Base-by-base conservation (phyloP, 1,284 basidiomycete genomes). In the Puccinia hordei region DNA sequence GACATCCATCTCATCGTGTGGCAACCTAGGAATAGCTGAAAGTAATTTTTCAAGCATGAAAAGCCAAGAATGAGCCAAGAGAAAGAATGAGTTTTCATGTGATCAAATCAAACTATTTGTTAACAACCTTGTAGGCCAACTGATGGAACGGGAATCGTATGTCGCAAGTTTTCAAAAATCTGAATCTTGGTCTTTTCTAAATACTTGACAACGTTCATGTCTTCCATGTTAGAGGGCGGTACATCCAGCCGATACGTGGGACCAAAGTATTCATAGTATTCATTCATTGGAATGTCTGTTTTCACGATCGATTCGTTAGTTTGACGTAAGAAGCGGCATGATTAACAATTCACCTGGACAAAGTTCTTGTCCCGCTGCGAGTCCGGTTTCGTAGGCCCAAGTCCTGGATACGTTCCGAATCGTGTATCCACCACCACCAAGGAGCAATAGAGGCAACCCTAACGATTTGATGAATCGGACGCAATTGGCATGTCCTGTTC, bases 231-330 rank as follows among this genome's bases (percentile, higher is more conserved):
- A 44, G 94, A 96, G 5, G 95, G 88, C 82, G 92, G 92, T 35
- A 99, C 97, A 85, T 99, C 95, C n/a, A 99, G 89, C 84, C 94
- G 91, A 84, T 99, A 98, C 84, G 97, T 94, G 0, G 97, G 97
- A 0, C 97, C 97, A 86, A 98, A 99, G 87, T 99, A 99, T 86
- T 99, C 96, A 86, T 97, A 98, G 87, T 99, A 98, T 86, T 98
- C 95, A 84, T 98, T 98, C 82, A 95, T 92, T 0, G 95, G 95
- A 76, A 98, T 95, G 83, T 93, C 94, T 94, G 84, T 24, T 44
- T n/a, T 46, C 9, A 19, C 24, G 41, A 49, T 8, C 24, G 13
- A 69, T 49, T 69, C 6, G n/a, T 15, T 51, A 41, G n/a, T 38
- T 55, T 24, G 38, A 12, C 0, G 57, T 76, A 68, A 57, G 49